Evolutionary conservation across 805 yeast species (phyloP).

Genomic region (Myxozyma geophila): DNA sequence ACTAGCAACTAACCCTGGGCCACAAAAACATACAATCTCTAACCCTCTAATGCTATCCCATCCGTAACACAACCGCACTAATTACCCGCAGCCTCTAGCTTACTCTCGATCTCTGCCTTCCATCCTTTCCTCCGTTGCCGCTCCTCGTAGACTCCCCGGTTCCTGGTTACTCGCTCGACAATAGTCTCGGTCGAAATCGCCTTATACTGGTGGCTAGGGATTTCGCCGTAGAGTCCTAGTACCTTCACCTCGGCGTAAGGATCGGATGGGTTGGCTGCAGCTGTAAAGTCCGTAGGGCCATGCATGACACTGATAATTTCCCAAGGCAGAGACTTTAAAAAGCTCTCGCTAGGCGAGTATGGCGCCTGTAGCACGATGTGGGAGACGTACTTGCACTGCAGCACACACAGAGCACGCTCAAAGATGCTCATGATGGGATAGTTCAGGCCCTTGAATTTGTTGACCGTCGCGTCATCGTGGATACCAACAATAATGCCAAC

Average conservation of each 20-base stretch:
- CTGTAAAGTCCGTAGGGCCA: constrained; percentile 51
- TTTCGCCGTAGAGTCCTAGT: constrained; percentile 48
- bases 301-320: constrained; percentile 50
- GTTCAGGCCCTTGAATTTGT: constrained; percentile 60
- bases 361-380: constrained; percentile 78
- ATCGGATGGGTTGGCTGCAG: constrained; percentile 31
- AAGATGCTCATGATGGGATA: constrained; percentile 85
- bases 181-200: constrained; percentile 72
- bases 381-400: constrained; percentile 65
- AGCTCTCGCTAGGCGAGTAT: constrained; percentile 51
- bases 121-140: constrained; percentile 88
- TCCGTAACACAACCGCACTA: not conserved
- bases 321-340: constrained; percentile 47
- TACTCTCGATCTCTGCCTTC: constrained; percentile 61
- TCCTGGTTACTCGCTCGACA: constrained; percentile 70
- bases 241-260: constrained; percentile 49
- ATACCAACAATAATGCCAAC: constrained; percentile 66
- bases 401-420: constrained; percentile 83
- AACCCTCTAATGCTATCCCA: not conserved
- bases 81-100: not conserved
- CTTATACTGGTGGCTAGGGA: constrained; percentile 62
- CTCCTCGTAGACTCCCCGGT: constrained; percentile 74
- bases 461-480: constrained; percentile 62
- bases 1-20: too few species aligned
- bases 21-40: too few species aligned